phyloP scores from a whole-genome alignment of 1,284 basidiomycete genomes.

The Crucibulum parvulum region DNA sequence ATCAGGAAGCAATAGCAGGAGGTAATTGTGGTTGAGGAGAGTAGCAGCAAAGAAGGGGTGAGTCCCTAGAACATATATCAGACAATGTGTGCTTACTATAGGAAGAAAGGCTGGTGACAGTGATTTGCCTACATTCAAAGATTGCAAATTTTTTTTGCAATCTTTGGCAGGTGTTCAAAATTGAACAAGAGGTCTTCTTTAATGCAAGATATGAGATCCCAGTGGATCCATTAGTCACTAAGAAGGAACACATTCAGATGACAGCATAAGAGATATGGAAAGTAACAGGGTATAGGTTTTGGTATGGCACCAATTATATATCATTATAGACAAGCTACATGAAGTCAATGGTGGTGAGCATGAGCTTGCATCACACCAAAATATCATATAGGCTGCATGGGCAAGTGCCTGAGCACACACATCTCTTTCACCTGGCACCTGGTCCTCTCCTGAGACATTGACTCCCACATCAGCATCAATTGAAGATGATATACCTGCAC shows the following conservation, averaged over 20 bases:
- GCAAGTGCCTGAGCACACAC: too few relatives aligned
- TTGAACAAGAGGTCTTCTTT: constrained; percentile 4
- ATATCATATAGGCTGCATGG: too few relatives aligned
- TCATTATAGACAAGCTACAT: neutral
- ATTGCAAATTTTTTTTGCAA: constrained; percentile 1
- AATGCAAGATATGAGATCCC: constrained; percentile 5
- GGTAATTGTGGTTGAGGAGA: neutral
- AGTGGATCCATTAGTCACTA: constrained; percentile 6
- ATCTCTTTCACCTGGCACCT: too few relatives aligned
- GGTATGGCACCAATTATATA: constrained; percentile 4
- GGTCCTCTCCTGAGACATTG: too few relatives aligned
- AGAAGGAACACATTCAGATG: constrained; percentile 8
- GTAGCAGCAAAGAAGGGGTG: neutral
- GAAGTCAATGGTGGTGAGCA: too few relatives aligned
- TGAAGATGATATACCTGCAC: too few relatives aligned
- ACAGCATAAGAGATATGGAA: constrained; percentile 9
- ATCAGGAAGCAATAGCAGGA: neutral
- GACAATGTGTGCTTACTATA: neutral
- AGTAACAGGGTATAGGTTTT: constrained; percentile 13
- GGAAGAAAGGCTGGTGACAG: neutral
- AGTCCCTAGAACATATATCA: neutral
- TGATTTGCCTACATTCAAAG: neutral
- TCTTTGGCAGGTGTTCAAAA: constrained; percentile 1
- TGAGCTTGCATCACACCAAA: too few relatives aligned
- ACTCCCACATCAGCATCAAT: too few relatives aligned